These are phyloP conservation scores for Emergomyces orientalis DNA, from an alignment of 2,329 filamentous ascomycete genomes.

Conservation along the genomic window DNA sequence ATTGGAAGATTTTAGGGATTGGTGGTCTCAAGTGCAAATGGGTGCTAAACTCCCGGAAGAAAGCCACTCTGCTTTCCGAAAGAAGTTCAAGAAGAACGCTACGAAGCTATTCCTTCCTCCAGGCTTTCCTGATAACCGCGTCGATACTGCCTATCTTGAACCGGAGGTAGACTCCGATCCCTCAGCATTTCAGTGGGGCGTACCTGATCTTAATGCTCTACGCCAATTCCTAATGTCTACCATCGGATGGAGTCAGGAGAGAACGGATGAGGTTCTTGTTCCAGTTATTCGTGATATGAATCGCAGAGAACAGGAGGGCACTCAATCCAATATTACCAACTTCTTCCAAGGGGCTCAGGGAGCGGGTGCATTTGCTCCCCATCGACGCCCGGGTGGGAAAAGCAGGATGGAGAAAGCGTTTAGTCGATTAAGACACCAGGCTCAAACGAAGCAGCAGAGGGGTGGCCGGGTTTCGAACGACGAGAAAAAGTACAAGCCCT, in stretches of 20 bases:
- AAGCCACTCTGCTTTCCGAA: constrained; percentile 57
- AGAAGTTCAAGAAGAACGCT: constrained; percentile 76
- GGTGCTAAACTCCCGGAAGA: constrained; percentile 51
- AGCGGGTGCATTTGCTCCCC: constrained; percentile 59
- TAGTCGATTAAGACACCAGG: constrained; percentile 53
- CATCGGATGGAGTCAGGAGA: constrained; percentile 83
- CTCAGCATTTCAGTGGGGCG: constrained; percentile 85
- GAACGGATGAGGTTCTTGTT: constrained; percentile 90
- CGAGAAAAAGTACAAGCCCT: constrained; percentile 10
- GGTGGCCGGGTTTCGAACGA: constrained; percentile 4
- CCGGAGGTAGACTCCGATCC: constrained; percentile 76
- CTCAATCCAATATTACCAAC: constrained; percentile 90
- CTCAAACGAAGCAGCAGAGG: constrained; percentile 24
- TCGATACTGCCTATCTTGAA: constrained; percentile 72
- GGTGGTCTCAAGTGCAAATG: constrained; percentile 77
- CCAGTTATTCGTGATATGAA: constrained; percentile 97
- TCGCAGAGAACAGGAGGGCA: constrained; percentile 73
- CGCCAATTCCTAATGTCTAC: constrained; percentile 79
- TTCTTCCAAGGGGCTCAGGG: constrained; percentile 64
- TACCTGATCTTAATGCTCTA: constrained; percentile 81
- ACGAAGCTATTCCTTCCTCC: constrained; percentile 79
- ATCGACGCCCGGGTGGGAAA: constrained; percentile 51
- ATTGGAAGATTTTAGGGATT: constrained; percentile 69
- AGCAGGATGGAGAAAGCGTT: constrained; percentile 72
- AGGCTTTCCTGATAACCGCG: constrained; percentile 66